A percentile compares a stretch with the other conserved stretches of the same genome.
phyloP scores from a whole-genome alignment of 2,329 filamentous ascomycete species.

The Gnomoniopsis smithogilvyi region DNA sequence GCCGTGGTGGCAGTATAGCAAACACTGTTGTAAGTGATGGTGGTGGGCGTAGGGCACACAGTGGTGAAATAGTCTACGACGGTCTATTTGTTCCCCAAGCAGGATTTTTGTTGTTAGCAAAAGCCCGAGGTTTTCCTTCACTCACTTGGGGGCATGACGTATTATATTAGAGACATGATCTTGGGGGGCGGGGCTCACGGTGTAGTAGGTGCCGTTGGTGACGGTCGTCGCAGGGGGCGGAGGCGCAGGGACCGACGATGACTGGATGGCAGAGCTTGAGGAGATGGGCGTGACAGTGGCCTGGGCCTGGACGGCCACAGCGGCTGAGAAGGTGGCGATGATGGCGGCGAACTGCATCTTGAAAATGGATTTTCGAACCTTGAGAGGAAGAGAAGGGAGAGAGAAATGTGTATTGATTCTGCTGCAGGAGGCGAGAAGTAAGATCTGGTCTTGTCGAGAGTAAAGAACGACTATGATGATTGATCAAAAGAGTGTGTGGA shows the following conservation, averaged over 20 bases:
- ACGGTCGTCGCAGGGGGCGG: not conserved
- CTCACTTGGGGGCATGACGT: not conserved
- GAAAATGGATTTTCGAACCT: not conserved
- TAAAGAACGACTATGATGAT: too few relatives aligned
- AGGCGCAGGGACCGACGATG: not conserved
- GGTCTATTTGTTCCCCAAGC: conserved; percentile 19
- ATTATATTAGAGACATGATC: too few relatives aligned
- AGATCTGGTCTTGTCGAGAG: too few relatives aligned
- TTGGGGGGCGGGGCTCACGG: not conserved
- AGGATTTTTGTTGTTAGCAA: not conserved
- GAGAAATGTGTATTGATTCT: not conserved
- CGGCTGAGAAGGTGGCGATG: conserved; percentile 24
- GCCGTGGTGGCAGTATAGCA: conserved; percentile 53
- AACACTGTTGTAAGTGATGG: conserved; percentile 46
- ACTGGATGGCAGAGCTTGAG: conserved; percentile 7
- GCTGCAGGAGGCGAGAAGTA: too few relatives aligned
- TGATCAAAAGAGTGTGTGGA: too few relatives aligned
- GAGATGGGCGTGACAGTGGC: conserved; percentile 22
- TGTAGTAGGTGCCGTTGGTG: not conserved
- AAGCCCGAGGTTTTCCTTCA: not conserved
- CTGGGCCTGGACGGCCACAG: conserved; percentile 21
- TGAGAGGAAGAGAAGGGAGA: too few relatives aligned
- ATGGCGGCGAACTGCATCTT: conserved; percentile 29
- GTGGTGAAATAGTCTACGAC: conserved; percentile 36
- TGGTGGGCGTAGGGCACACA: conserved; percentile 46